Evolutionary conservation across 2,329 filamentous ascomycete genomes (phyloP).

Genomic region (Microcyclospora tardicrescens): DNA sequence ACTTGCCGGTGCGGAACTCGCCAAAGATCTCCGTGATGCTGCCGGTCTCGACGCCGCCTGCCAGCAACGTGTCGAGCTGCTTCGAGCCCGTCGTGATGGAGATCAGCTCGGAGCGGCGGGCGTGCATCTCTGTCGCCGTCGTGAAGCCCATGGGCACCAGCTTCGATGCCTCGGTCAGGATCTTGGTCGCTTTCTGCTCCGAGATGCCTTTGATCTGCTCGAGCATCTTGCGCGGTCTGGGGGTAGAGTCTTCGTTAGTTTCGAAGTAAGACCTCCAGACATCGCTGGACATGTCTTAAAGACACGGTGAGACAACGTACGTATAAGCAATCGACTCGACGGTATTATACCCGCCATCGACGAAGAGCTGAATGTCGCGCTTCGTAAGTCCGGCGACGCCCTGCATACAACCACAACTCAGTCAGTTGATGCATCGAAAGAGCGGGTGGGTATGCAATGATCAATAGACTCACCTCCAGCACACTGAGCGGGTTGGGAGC

Average conservation of each 20-base stretch:
- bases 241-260: slow-evolving; percentile 13
- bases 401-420: slow-evolving; percentile 32
- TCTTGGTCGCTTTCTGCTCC: slow-evolving; percentile 87
- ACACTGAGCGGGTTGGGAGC: slow-evolving; percentile 82
- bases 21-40: slow-evolving; percentile 97
- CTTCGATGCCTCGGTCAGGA: slow-evolving; percentile 84
- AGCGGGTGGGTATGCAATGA: slow-evolving; percentile 3
- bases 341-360: slow-evolving; percentile 88
- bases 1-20: slow-evolving; percentile 95
- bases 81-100: slow-evolving; percentile 98
- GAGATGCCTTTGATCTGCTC: slow-evolving; percentile 98
- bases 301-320: slow-evolving; percentile 28
- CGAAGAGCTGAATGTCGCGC: slow-evolving; percentile 82
- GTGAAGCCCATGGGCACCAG: slow-evolving; percentile 98
- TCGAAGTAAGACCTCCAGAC: not conserved
- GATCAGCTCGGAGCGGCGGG: slow-evolving; percentile 88
- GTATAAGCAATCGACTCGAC: slow-evolving; percentile 96
- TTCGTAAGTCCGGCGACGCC: slow-evolving; percentile 83
- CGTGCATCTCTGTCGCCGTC: slow-evolving; percentile 97
- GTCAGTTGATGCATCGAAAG: no score
- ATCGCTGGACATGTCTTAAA: not conserved
- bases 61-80: slow-evolving; percentile 86
- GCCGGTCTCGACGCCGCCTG: slow-evolving; percentile 89
- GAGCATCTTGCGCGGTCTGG: slow-evolving; percentile 54
- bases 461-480: slow-evolving; percentile 55